Evolutionary conservation across 495 filamentous ascomycete species (phyloP).

Genomic region (Arthonia radiata): DNA sequence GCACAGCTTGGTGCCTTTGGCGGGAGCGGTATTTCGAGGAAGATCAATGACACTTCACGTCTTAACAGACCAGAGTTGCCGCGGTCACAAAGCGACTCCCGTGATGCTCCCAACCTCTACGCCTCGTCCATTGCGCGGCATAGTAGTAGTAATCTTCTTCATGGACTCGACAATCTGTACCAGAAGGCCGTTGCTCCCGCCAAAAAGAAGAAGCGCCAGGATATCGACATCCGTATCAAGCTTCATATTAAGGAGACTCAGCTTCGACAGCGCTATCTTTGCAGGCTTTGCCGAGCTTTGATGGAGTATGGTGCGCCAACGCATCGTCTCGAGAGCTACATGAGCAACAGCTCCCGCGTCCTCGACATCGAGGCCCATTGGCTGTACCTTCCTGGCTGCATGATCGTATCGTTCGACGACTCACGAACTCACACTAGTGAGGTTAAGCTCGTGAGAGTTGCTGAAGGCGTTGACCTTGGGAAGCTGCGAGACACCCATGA

Average conservation of each 20-base stretch:
- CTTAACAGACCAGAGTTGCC: no score
- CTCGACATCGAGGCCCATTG: slow-evolving; percentile 82
- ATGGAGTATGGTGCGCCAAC: slow-evolving; percentile 70
- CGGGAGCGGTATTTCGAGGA: no score
- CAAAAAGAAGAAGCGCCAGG: no score
- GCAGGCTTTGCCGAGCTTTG: slow-evolving; percentile 63
- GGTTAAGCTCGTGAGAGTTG: slow-evolving; percentile 59
- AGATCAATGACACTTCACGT: no score
- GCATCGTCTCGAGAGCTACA: slow-evolving; percentile 39
- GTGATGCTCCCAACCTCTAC: no score
- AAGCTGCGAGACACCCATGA: slow-evolving; percentile 65
- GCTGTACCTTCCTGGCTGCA: slow-evolving; percentile 77
- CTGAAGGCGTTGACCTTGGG: slow-evolving; percentile 62
- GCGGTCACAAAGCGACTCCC: no score
- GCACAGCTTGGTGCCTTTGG: no score
- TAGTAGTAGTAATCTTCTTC: no score
- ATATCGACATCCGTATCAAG: slow-evolving; percentile 47
- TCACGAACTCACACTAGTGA: slow-evolving; percentile 72
- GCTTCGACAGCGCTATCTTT: slow-evolving; percentile 56
- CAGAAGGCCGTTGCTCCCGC: no score
- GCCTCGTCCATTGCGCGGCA: no score
- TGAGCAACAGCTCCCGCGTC: slow-evolving; percentile 73
- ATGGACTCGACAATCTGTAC: no score
- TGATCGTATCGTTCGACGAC: slow-evolving; percentile 93
- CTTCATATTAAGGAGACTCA: slow-evolving; percentile 72